Evolutionary conservation across 805 yeast genomes (phyloP), one percentile per base, ranked within the genome.

Genomic region (Phaffomyces antillensis): DNA sequence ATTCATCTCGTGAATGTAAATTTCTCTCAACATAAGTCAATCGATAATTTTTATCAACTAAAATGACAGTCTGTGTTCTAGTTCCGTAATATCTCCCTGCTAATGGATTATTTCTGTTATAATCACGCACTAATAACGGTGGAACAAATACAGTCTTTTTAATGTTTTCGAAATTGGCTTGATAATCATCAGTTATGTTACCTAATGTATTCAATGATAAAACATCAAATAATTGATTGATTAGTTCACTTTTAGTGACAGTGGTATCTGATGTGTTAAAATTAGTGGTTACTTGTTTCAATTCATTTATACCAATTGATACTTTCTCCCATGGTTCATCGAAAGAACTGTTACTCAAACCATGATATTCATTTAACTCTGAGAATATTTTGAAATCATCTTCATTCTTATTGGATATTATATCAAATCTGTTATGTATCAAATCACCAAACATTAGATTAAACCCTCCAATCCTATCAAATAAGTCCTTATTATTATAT

Each of bases 301-400:
- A 62, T 46, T 61, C 67, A 54, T 56, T 58, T 60, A 68, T 73
- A 0, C 91, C 96, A 6, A 64, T 43, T 5, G 57, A 52, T 0
- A 83, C 83, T 55, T 90, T 91, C 0, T 75, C 73, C 97, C 98
- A 90, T 7, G 86, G 83, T 24, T 77, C 69, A 28, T 72, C 68
- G 52, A 69, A 75, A n/a, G 76, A 63, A 3, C 90, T 83, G 58
- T 86, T 86, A 1, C 90, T 82, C 13, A 86, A 55, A 1, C 87
- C 86, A 44, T 81, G 67, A 0, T 78, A 71, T 9, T 62, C 58
- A 16, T 61, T 49, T 7, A 26, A 46, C 18, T 43, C 41, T 17
- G 46, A 46, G 43, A 54, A 62, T 16, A 58, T 44, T 45, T 64
- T 66, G 52, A 68, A 68, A 28, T 58, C 55, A 32, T 50, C 51